A percentile compares a stretch with the other conserved stretches of the same genome.
phyloP scores from a whole-genome alignment of 768 basidiomycete genomes.

The Pleurotus salmoneostramineus region DNA sequence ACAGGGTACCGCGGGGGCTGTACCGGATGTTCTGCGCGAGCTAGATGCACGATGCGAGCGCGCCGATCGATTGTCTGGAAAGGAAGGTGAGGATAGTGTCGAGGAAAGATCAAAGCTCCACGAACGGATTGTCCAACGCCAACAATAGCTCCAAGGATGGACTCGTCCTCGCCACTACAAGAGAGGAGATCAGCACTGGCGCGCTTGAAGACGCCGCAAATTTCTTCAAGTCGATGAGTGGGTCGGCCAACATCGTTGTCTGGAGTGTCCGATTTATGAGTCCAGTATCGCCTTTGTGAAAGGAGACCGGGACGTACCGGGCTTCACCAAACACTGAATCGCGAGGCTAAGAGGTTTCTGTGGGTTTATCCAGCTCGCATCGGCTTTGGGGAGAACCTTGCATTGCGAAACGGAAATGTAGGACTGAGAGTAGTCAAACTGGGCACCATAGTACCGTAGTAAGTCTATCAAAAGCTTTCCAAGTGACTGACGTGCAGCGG shows the following conservation, averaged over 20 bases:
- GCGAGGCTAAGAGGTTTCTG: constrained; percentile 22
- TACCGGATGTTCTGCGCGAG: background rate
- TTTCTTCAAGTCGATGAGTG: constrained; percentile 22
- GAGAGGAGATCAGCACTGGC: constrained; percentile 22
- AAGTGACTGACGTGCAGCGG: constrained; percentile 46
- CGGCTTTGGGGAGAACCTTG: constrained; percentile 28
- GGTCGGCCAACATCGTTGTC: constrained; percentile 37
- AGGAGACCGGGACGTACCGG: constrained; percentile 23
- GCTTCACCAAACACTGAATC: constrained; percentile 39
- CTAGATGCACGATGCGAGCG: constrained; percentile 7
- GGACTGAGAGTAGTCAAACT: constrained; percentile 33
- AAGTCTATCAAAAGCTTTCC: constrained; percentile 63
- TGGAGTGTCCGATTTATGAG: constrained; percentile 11
- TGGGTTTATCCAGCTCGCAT: constrained; percentile 26
- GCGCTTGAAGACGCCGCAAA: constrained; percentile 30
- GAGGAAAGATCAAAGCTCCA: background rate
- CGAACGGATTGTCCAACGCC: constrained; percentile 19
- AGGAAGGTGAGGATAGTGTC: background rate
- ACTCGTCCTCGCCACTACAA: constrained; percentile 9
- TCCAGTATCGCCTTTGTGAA: background rate
- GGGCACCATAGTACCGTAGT: constrained; percentile 57
- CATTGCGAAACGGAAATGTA: constrained; percentile 36
- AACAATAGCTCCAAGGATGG: constrained; percentile 21
- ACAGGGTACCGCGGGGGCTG: too few relatives aligned
- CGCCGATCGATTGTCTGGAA: constrained; percentile 11